Conservation (phyloP, 1,284 basidiomycete genomes). For the Termitomyces sp. region DNA sequence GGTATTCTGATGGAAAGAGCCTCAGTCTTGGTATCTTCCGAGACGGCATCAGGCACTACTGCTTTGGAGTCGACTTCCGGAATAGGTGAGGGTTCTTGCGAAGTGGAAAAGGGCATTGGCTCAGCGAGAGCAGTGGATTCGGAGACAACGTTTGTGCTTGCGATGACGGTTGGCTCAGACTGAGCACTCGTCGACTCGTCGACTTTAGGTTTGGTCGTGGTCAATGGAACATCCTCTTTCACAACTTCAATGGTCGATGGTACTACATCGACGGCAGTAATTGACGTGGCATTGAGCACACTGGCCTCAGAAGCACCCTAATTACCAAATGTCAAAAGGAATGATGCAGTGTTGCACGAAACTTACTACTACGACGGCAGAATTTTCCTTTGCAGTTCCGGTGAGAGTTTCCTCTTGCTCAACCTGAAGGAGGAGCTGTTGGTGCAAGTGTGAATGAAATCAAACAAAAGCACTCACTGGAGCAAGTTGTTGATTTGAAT, state of each 20-base stretch:
- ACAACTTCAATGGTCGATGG: background rate
- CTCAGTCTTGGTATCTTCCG: background rate
- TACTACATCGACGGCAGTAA: background rate
- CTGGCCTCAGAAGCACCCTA: background rate
- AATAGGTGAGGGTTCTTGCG: background rate
- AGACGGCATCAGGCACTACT: background rate
- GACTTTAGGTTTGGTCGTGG: background rate
- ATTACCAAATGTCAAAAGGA: slow-evolving; percentile 3
- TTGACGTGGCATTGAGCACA: background rate
- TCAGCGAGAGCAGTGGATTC: background rate
- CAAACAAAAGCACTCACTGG: background rate
- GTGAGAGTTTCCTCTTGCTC: background rate
- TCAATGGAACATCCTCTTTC: background rate
- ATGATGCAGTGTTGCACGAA: background rate
- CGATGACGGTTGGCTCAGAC: background rate
- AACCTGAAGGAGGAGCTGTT: slow-evolving; percentile 2
- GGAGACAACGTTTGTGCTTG: background rate
- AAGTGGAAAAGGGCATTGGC: background rate
- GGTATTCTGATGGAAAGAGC: background rate
- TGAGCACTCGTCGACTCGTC: background rate
- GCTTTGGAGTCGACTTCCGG: background rate
- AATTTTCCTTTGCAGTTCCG: background rate
- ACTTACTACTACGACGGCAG: slow-evolving; percentile 6
- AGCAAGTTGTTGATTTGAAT: background rate
- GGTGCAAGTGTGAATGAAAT: background rate